phyloP scores from a whole-genome alignment of 257 asterid genomes.

The Primulina eburnea region DNA sequence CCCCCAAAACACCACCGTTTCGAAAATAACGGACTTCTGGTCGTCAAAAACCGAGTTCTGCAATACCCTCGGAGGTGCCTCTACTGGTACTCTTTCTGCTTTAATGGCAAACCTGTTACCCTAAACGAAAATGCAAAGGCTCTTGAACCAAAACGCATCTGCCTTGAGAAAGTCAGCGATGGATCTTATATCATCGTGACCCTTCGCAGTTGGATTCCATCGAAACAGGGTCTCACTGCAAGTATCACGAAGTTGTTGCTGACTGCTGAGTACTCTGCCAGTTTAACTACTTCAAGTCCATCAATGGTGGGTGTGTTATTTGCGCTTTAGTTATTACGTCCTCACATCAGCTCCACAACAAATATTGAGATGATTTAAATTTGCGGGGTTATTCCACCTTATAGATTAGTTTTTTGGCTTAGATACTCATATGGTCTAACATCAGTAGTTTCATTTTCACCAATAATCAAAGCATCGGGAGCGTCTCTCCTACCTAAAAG shows the following conservation, averaged over 20 bases:
- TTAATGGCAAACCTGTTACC: conserved; percentile 50
- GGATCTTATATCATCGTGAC: conserved; percentile 78
- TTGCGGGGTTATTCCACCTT: too few species aligned
- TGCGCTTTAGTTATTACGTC: not conserved
- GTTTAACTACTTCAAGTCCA: conserved; percentile 68
- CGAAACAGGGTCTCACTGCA: conserved; percentile 55
- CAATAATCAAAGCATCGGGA: too few species aligned
- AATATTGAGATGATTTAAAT: too few species aligned
- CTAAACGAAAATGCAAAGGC: conserved; percentile 39
- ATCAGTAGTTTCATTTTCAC: too few species aligned
- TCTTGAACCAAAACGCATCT: conserved; percentile 60
- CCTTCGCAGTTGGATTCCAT: conserved; percentile 64
- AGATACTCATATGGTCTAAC: too few species aligned
- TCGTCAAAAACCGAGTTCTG: conserved; percentile 69
- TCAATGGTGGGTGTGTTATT: conserved; percentile 44
- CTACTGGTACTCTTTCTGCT: conserved; percentile 50
- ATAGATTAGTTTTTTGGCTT: too few species aligned
- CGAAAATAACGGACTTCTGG: conserved; percentile 77
- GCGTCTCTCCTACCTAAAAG: too few species aligned
- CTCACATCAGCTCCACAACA: too few species aligned
- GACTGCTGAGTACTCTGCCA: conserved; percentile 83
- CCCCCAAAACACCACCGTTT: conserved; percentile 43
- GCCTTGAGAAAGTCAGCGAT: conserved; percentile 72
- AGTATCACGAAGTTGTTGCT: conserved; percentile 58
- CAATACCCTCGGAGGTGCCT: conserved; percentile 57